Evolutionary conservation across 2,329 filamentous ascomycete species (phyloP), one percentile per base, ranked within the genome.

Genomic region (Paracoccidioides brasiliensis): DNA sequence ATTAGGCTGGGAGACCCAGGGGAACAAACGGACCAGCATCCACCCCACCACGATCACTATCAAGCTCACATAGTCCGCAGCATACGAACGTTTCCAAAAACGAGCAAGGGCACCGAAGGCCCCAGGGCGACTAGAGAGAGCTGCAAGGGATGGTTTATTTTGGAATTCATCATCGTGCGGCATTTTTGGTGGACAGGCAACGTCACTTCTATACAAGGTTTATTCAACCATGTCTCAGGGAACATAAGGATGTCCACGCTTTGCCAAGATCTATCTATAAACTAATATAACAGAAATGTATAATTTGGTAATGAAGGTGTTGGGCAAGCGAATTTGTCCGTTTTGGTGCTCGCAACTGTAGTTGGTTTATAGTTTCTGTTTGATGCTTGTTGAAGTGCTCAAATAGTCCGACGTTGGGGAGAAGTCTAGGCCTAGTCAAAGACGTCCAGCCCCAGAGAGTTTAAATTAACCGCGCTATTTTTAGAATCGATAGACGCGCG

Each of bases 21-120:
- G 35, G 22, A 43, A 35, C 6, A 48, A 65, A 60, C 63, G 56
- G 46, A 69, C 64, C 54, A 68, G 43, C 49, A 67, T 33, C 63
- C 88, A 93, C 53, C 78, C 80, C 4, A 77, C 74, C 6, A 89
- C 65, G n/a, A 97, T 76, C 42, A 87, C 69, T 1, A 76, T 74
- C 59, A 97, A 80, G 40, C 89, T 88, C 35, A 94, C 71, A 72
- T 95, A 96, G 69, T 98, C 93, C 5, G 88, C 82, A 9, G 88
- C 87, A 74, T 96, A 93, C 1, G 88, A 90, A 67, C 83, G 84
- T 81, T 75, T 74, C 70, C 73, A 79, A 64, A 80, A 78, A 51
- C 78, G 73, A 55, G 72, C 71, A n/a, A 75, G 62, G 42, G 76
- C 72, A 38, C 73, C 75, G n/a, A 73, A 45, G 51, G 75, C 64